Evolutionary conservation across 1,284 basidiomycete species (phyloP).

Genomic region (Rhodotorula sp.): DNA sequence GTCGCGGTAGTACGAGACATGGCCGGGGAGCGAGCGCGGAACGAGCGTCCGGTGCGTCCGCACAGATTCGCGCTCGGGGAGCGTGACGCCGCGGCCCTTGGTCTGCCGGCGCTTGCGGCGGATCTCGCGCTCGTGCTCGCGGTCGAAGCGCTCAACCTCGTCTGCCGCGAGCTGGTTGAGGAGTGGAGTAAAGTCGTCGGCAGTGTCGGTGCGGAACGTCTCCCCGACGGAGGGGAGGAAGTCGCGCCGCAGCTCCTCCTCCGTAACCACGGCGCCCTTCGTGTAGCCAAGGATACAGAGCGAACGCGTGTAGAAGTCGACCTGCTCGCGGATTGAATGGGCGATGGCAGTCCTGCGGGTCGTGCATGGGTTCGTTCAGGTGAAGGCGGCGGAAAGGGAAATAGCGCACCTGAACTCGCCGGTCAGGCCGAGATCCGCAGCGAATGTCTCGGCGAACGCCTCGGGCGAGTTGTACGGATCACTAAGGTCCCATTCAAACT

Average conservation of each 20-base stretch:
- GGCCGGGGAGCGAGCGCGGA: slow-evolving; percentile 55
- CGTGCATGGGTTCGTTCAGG: not conserved
- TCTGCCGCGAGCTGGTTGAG: slow-evolving; percentile 85
- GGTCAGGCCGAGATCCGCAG: slow-evolving; percentile 81
- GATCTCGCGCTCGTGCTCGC: slow-evolving; percentile 82
- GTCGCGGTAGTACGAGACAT: slow-evolving; percentile 55
- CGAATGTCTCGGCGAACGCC: slow-evolving; percentile 85
- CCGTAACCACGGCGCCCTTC: slow-evolving; percentile 74
- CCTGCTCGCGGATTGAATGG: slow-evolving; percentile 94
- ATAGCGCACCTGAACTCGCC: slow-evolving; percentile 86
- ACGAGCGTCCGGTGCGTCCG: slow-evolving; percentile 78
- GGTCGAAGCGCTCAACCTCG: slow-evolving; percentile 84
- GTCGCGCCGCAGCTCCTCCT: slow-evolving; percentile 87
- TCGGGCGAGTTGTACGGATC: slow-evolving; percentile 80
- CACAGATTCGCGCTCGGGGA: slow-evolving; percentile 90
- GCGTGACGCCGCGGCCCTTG: slow-evolving; percentile 80
- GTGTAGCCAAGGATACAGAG: slow-evolving; percentile 88
- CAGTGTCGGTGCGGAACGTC: slow-evolving; percentile 59
- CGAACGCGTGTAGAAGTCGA: slow-evolving; percentile 86
- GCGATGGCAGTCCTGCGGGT: slow-evolving; percentile 80
- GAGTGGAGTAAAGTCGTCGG: slow-evolving; percentile 72
- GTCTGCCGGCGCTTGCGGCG: slow-evolving; percentile 81
- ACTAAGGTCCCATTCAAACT: slow-evolving; percentile 97
- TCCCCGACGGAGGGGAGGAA: slow-evolving; percentile 79
- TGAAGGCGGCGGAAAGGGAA: not conserved